phyloP scores from a whole-genome alignment of 495 filamentous ascomycete species.

The Aspergillus heteromorphus region DNA sequence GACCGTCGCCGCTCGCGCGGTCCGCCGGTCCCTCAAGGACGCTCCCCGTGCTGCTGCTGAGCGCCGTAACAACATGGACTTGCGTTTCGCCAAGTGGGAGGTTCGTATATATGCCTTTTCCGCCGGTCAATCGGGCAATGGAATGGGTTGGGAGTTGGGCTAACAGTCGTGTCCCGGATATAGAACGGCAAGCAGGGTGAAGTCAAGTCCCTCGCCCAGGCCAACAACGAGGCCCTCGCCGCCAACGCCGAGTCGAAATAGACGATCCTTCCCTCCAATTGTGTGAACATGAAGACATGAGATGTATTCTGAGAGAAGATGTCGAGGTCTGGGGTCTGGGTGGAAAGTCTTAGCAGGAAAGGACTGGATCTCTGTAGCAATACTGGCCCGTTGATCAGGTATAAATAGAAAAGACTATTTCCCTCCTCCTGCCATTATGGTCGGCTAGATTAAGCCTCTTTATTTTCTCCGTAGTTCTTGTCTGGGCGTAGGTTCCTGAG shows the following conservation, averaged over 20 bases:
- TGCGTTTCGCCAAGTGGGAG: conserved; percentile 95
- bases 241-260: conserved; percentile 43
- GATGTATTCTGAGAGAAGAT: conserved; percentile 19
- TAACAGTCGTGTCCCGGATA: conserved; percentile 21
- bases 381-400: conserved; percentile 22
- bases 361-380: conserved; percentile 44
- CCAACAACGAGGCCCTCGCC: conserved; percentile 60
- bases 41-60: conserved; percentile 79
- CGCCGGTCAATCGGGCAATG: conserved; percentile 7
- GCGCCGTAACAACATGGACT: conserved; percentile 81
- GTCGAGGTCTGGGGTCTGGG: conserved; percentile 13
- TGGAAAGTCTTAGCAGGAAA: conserved; percentile 15
- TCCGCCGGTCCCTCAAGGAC: conserved; percentile 90
- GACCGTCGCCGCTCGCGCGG: conserved; percentile 49
- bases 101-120: conserved; percentile 51
- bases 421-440: not conserved
- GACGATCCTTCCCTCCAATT: conserved; percentile 11
- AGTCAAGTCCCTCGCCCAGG: conserved; percentile 63
- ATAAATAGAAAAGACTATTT: conserved; percentile 26
- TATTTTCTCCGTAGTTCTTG: not conserved
- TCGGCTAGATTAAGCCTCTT: not conserved
- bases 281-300: conserved; percentile 8
- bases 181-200: conserved; percentile 98
- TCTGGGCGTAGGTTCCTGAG: not conserved
- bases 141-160: conserved; percentile 11